A percentile compares a stretch with the other conserved stretches of the same genome.
phyloP scores from a whole-genome alignment of 495 filamentous ascomycete species.

The Hypoxylon crocopeplum region DNA sequence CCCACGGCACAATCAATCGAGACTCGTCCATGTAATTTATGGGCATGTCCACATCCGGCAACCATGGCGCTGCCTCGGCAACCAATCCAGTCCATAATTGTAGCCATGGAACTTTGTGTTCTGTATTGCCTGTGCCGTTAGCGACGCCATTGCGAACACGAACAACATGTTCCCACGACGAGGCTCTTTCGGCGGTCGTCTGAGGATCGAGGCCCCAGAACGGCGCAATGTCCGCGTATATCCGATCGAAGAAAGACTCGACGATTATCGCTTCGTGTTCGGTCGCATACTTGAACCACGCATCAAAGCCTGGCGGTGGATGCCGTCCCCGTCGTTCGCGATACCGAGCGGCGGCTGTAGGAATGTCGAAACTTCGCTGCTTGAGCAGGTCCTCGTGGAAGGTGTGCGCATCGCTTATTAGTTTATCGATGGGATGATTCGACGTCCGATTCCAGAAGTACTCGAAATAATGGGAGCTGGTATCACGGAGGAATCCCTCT shows the following conservation, averaged over 20 bases:
- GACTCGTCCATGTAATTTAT: constrained; percentile 71
- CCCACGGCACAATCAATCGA: constrained; percentile 65
- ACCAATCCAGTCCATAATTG: constrained; percentile 61
- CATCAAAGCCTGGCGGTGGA: constrained; percentile 72
- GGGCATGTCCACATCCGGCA: constrained; percentile 72
- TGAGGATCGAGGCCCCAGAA: constrained; percentile 67
- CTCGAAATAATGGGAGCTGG: constrained; percentile 36
- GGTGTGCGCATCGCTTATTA: constrained; percentile 47
- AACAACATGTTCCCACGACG: constrained; percentile 53
- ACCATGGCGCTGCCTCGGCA: constrained; percentile 54
- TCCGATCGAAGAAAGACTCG: constrained; percentile 73
- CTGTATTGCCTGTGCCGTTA: constrained; percentile 47
- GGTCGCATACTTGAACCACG: constrained; percentile 66
- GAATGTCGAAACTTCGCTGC: constrained; percentile 55
- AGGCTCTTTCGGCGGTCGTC: constrained; percentile 54
- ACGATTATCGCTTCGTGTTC: constrained; percentile 63
- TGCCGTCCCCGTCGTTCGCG: constrained; percentile 67
- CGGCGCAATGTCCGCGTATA: constrained; percentile 67
- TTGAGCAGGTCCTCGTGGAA: constrained; percentile 45
- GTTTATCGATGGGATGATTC: constrained; percentile 51
- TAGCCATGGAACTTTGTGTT: constrained; percentile 53
- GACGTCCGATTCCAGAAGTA: constrained; percentile 37
- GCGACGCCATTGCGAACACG: constrained; percentile 61
- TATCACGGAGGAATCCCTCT: constrained; percentile 33
- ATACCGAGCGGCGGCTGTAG: constrained; percentile 61